Percentiles rank a stretch among this genome's conserved stretches.
Conservation (phyloP, 768 basidiomycete species). For the Boletus rufocinnamomeus region DNA sequence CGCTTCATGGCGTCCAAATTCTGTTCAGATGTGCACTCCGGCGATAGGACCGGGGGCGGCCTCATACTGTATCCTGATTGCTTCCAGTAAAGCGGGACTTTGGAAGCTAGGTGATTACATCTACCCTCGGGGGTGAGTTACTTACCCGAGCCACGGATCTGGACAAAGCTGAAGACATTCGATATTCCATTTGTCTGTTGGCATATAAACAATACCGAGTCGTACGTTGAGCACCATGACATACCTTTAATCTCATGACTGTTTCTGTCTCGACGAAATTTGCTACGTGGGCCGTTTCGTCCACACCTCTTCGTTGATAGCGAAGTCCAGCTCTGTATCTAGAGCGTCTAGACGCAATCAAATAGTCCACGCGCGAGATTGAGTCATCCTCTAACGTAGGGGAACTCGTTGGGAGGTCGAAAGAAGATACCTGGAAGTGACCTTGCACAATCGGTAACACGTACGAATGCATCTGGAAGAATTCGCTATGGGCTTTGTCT, state of each 20-base stretch:
- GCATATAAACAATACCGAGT: conserved; percentile 1
- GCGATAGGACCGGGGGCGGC: conserved; percentile 76
- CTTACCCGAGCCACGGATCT: conserved; percentile 87
- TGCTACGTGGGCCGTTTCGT: conserved; percentile 90
- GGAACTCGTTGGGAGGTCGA: conserved; percentile 54
- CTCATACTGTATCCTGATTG: conserved; percentile 87
- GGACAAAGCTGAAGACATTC: conserved; percentile 87
- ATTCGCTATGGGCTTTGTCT: neutral
- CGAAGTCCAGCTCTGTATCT: conserved; percentile 89
- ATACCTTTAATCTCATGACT: conserved; percentile 77
- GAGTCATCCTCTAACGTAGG: conserved; percentile 38
- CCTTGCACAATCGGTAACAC: conserved; percentile 94
- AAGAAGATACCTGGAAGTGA: conserved; percentile 75
- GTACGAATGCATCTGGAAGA: conserved; percentile 70
- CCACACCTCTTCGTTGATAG: conserved; percentile 93
- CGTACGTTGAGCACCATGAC: conserved; percentile 15
- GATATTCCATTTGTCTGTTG: conserved; percentile 67
- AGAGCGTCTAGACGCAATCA: conserved; percentile 83
- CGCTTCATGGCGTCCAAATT: conserved; percentile 67
- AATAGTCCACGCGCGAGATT: conserved; percentile 62
- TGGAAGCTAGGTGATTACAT: conserved; percentile 9
- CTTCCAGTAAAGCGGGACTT: conserved; percentile 93
- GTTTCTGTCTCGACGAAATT: conserved; percentile 98
- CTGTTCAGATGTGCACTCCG: conserved; percentile 73
- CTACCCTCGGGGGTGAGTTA: neutral